Conservation (phyloP, 2,329 filamentous ascomycete genomes). For the Colletotrichum spaethianum region DNA sequence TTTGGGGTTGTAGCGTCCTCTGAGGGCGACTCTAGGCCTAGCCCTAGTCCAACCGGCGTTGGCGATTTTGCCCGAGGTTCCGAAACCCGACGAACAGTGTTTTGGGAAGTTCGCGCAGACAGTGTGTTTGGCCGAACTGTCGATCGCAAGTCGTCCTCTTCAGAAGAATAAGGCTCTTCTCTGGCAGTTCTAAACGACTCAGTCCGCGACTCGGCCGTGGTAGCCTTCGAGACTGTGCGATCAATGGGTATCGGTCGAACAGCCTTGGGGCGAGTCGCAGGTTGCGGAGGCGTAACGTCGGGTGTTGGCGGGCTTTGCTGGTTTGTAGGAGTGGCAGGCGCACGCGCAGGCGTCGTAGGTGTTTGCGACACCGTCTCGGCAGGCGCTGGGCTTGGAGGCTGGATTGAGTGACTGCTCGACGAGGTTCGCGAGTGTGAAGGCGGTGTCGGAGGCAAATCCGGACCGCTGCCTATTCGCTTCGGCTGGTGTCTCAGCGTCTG, state of each 20-base stretch:
- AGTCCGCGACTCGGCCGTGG: slow-evolving; percentile 72
- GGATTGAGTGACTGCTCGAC: slow-evolving; percentile 64
- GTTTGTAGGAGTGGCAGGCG: slow-evolving; percentile 73
- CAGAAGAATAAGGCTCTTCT: slow-evolving; percentile 75
- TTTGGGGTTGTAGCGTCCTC: slow-evolving; percentile 58
- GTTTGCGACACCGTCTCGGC: slow-evolving; percentile 55
- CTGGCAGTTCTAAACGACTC: slow-evolving; percentile 81
- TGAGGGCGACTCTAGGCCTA: slow-evolving; percentile 42
- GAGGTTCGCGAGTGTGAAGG: slow-evolving; percentile 73
- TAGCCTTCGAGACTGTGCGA: slow-evolving; percentile 66
- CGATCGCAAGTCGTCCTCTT: slow-evolving; percentile 66
- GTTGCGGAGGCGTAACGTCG: slow-evolving; percentile 80
- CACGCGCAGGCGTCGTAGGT: slow-evolving; percentile 52
- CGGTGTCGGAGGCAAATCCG: slow-evolving; percentile 73
- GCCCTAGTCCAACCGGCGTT: slow-evolving; percentile 29
- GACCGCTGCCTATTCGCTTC: slow-evolving; percentile 59
- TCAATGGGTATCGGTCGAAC: slow-evolving; percentile 64
- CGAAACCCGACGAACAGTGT: slow-evolving; percentile 57
- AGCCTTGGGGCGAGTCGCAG: slow-evolving; percentile 58
- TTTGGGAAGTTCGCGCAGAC: slow-evolving; percentile 60
- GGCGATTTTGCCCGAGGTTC: slow-evolving; percentile 45
- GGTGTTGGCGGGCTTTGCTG: slow-evolving; percentile 81
- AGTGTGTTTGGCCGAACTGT: slow-evolving; percentile 57
- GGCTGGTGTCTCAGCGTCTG: slow-evolving; percentile 59
- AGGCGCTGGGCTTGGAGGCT: slow-evolving; percentile 58